Percentiles rank a stretch among this genome's conserved stretches.
phyloP scores from a whole-genome alignment of 345 rosid genomes.

The Boechera stricta region DNA sequence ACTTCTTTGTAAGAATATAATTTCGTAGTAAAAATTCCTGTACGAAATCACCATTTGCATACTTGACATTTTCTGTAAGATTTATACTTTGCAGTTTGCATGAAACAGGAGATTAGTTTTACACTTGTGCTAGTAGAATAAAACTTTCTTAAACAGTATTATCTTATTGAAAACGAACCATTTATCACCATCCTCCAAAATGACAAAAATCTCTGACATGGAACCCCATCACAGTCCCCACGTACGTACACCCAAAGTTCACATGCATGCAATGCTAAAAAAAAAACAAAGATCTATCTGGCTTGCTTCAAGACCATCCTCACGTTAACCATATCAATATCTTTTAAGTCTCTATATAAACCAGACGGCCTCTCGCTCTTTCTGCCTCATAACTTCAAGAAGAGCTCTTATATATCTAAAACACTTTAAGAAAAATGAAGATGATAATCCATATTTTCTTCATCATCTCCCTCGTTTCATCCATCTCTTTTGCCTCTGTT shows the following conservation, averaged over 20 bases:
- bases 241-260: constrained; percentile 47
- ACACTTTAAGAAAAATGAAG: constrained; percentile 22
- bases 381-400: constrained; percentile 27
- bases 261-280: constrained; percentile 47
- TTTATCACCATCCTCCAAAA: constrained; percentile 19
- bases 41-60: too few species aligned
- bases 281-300: not conserved
- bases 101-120: not conserved
- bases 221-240: constrained; percentile 36
- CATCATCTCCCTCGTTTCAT: constrained; percentile 50
- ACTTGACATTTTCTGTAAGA: too few species aligned
- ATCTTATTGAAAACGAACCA: constrained; percentile 2
- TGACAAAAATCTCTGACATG: constrained; percentile 44
- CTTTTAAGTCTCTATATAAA: constrained; percentile 38
- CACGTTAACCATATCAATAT: constrained; percentile 43
- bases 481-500: constrained; percentile 61
- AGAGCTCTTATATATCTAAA: constrained; percentile 6
- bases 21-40: too few species aligned
- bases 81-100: not conserved
- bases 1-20: too few species aligned
- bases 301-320: constrained; percentile 43
- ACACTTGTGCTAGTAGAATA: not conserved
- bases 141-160: not conserved
- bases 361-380: not conserved
- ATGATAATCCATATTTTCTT: constrained; percentile 55